A percentile compares a stretch with the other conserved stretches of the same genome.
phyloP scores from a whole-genome alignment of 2,329 filamentous ascomycete species.

The Aspergillus tubingensis region DNA sequence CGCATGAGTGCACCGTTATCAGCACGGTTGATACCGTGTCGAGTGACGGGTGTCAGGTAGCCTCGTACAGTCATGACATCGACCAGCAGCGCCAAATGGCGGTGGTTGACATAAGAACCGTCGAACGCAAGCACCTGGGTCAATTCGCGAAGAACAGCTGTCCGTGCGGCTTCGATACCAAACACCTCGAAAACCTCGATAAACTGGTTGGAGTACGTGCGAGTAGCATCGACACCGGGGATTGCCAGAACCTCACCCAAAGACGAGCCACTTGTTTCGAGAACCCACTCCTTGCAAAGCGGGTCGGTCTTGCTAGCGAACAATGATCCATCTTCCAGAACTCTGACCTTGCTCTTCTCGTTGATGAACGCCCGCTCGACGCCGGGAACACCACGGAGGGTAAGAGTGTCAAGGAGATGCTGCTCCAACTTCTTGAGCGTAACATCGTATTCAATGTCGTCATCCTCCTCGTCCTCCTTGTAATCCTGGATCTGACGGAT shows the following conservation, averaged over 20 bases:
- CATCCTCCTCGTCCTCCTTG: constrained; percentile 73
- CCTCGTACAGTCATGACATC: constrained; percentile 98
- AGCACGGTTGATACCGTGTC: constrained; percentile 96
- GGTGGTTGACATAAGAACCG: constrained; percentile 98
- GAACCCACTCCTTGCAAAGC: constrained; percentile 86
- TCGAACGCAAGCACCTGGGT: constrained; percentile 94
- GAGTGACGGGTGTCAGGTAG: constrained; percentile 91
- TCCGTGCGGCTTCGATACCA: constrained; percentile 91
- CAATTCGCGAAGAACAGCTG: constrained; percentile 83
- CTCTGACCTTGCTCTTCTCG: constrained; percentile 70
- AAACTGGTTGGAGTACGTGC: constrained; percentile 93
- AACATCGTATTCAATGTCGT: constrained; percentile 79
- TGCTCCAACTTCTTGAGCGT: constrained; percentile 90
- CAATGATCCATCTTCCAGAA: constrained; percentile 69
- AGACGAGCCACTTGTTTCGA: constrained; percentile 90
- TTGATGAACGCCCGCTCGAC: constrained; percentile 94
- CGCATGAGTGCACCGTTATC: constrained; percentile 98
- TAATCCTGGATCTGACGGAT: constrained; percentile 75
- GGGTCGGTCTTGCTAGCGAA: constrained; percentile 72
- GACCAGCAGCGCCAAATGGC: constrained; percentile 89
- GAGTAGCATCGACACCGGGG: constrained; percentile 79
- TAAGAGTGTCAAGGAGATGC: constrained; percentile 87
- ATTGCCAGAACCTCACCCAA: constrained; percentile 82
- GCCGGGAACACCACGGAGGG: constrained; percentile 84
- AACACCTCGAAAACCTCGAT: constrained; percentile 93